Evolutionary conservation across 495 filamentous ascomycete genomes (phyloP).

Genomic region (Podospora comata): DNA sequence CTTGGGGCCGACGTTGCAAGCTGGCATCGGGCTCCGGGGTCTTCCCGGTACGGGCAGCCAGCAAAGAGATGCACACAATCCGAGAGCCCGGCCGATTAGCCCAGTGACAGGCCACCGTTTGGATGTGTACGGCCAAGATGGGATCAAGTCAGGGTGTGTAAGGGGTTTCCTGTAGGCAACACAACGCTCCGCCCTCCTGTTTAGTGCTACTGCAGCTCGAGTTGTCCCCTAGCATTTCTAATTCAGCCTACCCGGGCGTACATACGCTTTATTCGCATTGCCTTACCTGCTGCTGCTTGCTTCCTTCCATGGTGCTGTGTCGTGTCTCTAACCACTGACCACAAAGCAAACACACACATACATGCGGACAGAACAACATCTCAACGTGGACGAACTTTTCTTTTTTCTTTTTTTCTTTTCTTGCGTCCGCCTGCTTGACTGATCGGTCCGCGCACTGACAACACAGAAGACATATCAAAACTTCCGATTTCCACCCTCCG

Average conservation of each 20-base stretch:
- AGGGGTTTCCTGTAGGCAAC: constrained; percentile 25
- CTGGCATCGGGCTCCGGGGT: constrained; percentile 15
- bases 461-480: neutral
- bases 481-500: neutral
- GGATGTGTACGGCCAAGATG: neutral
- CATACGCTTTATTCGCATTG: neutral
- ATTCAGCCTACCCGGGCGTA: constrained; percentile 9
- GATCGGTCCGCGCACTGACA: neutral
- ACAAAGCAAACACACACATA: neutral
- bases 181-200: neutral
- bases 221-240: neutral
- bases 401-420: neutral
- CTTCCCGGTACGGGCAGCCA: neutral
- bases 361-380: neutral
- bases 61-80: too few relatives aligned
- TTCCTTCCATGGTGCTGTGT: neutral
- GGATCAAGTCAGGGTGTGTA: constrained; percentile 12
- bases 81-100: too few relatives aligned
- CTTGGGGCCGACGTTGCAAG: constrained; percentile 16
- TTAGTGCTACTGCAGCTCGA: constrained; percentile 5
- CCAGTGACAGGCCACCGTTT: neutral
- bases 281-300: neutral
- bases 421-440: neutral
- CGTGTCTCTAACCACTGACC: neutral
- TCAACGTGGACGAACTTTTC: neutral